Base-by-base conservation (phyloP, 768 basidiomycete genomes). In the Lactarius trivialis region DNA sequence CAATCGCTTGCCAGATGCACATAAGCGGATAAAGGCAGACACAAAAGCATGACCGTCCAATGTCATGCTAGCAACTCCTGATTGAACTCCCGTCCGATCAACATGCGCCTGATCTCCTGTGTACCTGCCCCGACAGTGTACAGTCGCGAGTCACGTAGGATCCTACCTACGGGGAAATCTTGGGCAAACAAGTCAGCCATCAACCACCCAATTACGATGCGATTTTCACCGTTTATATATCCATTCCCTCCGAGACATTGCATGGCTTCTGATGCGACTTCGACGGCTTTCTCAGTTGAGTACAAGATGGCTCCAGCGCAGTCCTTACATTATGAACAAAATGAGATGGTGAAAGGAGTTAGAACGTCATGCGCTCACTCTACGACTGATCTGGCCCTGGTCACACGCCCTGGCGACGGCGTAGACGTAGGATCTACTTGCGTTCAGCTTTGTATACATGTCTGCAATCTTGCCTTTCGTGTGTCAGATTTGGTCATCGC, bases 71-170 rank as follows among this genome's bases (percentile, higher is more conserved):
- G 26, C 17, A 83, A 76, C 70, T 90, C 80, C 64, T 86, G 78
- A 70, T 95, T 97, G 75, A 97, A 94, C 71, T 93, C 94, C 64
- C 94, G 79, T 34, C 94, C 94, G 61, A 97, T 96, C 61, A 96
- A 75, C 93, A 95, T 95, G 61, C 94, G 81, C 67, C 94, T 77
- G 58, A 97, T 94, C 77, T 96, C 94, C 72, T 97, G 95, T 26
- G 94, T 94, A 19, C 95, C 95, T n/a, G 95, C 95, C 30, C 95
- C 95, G 61, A 98, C 93, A 28, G 91, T 86, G 72, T 97, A 98
- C 48, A 98, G 74, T 67, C 92, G 78, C 17, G 94, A 82, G 71
- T 98, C 95, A 53, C 94, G 82, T 50, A 97, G 76, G 67, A 94
- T 83, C 34, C 95, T 85, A 17, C 93, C 94, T 68, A 87, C 82